Evolutionary conservation across 805 yeast genomes (phyloP).

Genomic region (Danielia oregonensis): DNA sequence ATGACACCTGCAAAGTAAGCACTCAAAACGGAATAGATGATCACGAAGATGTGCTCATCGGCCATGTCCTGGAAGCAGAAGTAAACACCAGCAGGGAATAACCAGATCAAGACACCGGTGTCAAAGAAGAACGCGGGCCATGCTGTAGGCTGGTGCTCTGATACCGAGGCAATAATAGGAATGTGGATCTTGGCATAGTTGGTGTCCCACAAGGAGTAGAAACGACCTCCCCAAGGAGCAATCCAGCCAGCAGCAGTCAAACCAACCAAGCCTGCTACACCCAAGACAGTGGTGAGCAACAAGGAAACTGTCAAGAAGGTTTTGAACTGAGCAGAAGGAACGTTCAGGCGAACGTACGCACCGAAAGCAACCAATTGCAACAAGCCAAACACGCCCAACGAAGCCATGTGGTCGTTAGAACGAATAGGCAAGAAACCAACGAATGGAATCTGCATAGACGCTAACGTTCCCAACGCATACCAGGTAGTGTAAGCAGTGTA

Average conservation of each 20-base stretch:
- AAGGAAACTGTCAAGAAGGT: conserved; percentile 62
- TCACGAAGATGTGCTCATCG: conserved; percentile 89
- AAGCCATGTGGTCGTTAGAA: conserved; percentile 97
- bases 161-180: conserved; percentile 97
- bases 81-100: conserved; percentile 97
- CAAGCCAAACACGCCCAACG: conserved; percentile 94
- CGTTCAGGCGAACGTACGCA: conserved; percentile 69
- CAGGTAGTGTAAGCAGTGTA: conserved; percentile 94
- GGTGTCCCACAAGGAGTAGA: conserved; percentile 97
- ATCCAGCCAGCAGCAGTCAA: conserved; percentile 89
- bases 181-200: conserved; percentile 96
- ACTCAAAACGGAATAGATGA: conserved; percentile 88
- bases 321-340: conserved; percentile 70
- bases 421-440: conserved; percentile 96
- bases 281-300: conserved; percentile 51
- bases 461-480: conserved; percentile 96
- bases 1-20: conserved; percentile 98
- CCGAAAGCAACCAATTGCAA: conserved; percentile 88
- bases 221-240: conserved; percentile 99
- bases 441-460: conserved; percentile 98
- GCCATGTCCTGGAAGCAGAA: conserved; percentile 83
- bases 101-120: conserved; percentile 88
- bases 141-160: conserved; percentile 99
- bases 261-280: conserved; percentile 66
- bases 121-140: conserved; percentile 99